Percentiles rank a stretch among this genome's conserved stretches.
phyloP scores from a whole-genome alignment of 176 grass and related monocot species.

The Carex kokanica region DNA sequence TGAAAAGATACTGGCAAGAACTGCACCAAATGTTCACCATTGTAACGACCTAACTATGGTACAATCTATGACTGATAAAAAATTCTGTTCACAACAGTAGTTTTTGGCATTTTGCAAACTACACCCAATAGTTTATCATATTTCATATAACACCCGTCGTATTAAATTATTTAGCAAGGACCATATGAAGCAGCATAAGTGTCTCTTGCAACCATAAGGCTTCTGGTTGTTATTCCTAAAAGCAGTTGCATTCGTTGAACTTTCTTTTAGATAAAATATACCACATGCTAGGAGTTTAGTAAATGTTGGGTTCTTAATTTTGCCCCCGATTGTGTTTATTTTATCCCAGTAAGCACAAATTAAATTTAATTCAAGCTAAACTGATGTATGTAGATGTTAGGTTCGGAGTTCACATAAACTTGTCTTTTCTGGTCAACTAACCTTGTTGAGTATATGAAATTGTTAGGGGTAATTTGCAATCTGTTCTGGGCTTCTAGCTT shows the following conservation, averaged over 20 bases:
- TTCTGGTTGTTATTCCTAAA: not conserved
- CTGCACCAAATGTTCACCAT: slow-evolving; percentile 63
- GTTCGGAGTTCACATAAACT: not conserved
- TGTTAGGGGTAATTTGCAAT: no score
- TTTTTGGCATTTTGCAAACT: not conserved
- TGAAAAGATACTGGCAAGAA: slow-evolving; percentile 69
- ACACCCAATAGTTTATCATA: not conserved
- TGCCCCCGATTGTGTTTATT: not conserved
- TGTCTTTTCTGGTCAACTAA: no score
- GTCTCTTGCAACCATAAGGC: not conserved
- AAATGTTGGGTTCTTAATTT: not conserved
- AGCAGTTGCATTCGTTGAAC: not conserved
- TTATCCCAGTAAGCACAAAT: not conserved
- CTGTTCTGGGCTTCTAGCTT: no score
- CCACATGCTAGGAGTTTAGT: not conserved
- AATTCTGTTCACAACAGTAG: not conserved
- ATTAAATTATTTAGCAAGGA: not conserved
- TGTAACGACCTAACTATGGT: slow-evolving; percentile 83
- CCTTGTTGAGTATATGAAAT: no score
- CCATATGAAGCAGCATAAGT: not conserved
- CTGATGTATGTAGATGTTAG: not conserved
- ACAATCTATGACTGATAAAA: slow-evolving; percentile 25
- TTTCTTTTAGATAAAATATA: not conserved
- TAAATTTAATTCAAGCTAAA: not conserved
- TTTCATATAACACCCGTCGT: not conserved